These are phyloP conservation scores for Neofusicoccum cordaticola DNA, from an alignment of 2,329 filamentous ascomycete genomes.

Conservation along the genomic window DNA sequence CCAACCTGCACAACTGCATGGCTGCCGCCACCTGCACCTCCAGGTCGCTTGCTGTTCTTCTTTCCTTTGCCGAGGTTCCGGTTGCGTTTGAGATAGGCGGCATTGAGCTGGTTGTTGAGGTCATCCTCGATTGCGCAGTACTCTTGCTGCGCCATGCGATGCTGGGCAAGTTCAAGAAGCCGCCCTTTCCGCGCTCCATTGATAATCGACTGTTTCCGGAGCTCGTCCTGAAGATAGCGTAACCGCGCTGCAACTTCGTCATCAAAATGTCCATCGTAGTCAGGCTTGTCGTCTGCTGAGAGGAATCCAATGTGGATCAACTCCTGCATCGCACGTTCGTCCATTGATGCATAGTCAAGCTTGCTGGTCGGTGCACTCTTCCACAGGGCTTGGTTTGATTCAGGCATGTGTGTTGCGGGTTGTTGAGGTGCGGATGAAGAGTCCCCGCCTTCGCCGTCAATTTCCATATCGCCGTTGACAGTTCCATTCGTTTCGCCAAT, in stretches of 20 bases:
- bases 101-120: slow-evolving; percentile 89
- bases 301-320: slow-evolving; percentile 88
- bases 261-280: slow-evolving; percentile 87
- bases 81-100: slow-evolving; percentile 92
- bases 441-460: slow-evolving; percentile 43
- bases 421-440: slow-evolving; percentile 46
- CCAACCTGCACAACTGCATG: slow-evolving; percentile 54
- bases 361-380: slow-evolving; percentile 73
- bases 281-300: slow-evolving; percentile 68
- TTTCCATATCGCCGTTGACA: slow-evolving; percentile 50
- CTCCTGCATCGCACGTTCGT: slow-evolving; percentile 88
- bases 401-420: slow-evolving; percentile 75
- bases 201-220: slow-evolving; percentile 78
- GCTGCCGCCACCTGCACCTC: slow-evolving; percentile 52
- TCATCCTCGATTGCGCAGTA: slow-evolving; percentile 97
- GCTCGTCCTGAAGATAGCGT: slow-evolving; percentile 75
- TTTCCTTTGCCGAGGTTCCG: slow-evolving; percentile 92
- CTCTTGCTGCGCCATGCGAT: slow-evolving; percentile 93
- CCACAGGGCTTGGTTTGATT: slow-evolving; percentile 72
- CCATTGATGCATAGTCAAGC: slow-evolving; percentile 80
- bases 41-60: slow-evolving; percentile 75
- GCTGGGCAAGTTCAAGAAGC: slow-evolving; percentile 81
- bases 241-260: slow-evolving; percentile 91
- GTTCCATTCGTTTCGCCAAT: slow-evolving; percentile 52
- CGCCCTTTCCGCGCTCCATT: slow-evolving; percentile 90